Conservation (phyloP, 2,329 filamentous ascomycete species). For the Hypoxylon sp. region DNA sequence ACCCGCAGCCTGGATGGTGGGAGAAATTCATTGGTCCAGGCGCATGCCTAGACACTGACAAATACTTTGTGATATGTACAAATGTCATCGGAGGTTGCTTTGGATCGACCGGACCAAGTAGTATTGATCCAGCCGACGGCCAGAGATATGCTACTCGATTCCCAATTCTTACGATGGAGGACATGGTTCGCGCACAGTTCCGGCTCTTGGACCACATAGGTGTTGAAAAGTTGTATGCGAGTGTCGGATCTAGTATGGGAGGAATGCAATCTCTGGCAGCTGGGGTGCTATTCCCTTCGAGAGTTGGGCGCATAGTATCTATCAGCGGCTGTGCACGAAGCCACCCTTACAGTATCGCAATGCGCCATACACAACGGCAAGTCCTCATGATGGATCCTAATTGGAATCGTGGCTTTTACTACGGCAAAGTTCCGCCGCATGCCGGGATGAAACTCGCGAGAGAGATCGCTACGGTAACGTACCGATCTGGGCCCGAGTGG, state of each 20-base stretch:
- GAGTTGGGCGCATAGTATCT: constrained; percentile 85
- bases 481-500: constrained; percentile 97
- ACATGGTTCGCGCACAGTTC: constrained; percentile 98
- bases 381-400: constrained; percentile 99
- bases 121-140: constrained; percentile 88
- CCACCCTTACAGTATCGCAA: constrained; percentile 98
- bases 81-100: constrained; percentile 98
- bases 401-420: constrained; percentile 97
- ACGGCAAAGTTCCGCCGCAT: constrained; percentile 88
- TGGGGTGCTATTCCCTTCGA: constrained; percentile 84
- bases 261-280: constrained; percentile 97
- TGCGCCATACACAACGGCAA: constrained; percentile 97
- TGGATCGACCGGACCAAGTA: constrained; percentile 91
- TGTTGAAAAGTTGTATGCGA: constrained; percentile 86
- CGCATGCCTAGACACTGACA: constrained; percentile 86
- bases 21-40: constrained; percentile 97
- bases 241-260: constrained; percentile 96
- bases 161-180: constrained; percentile 93
- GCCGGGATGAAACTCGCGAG: constrained; percentile 97
- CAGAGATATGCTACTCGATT: constrained; percentile 94
- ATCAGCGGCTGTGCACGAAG: constrained; percentile 95
- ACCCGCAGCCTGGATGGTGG: constrained; percentile 96
- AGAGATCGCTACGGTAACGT: constrained; percentile 97
- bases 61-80: constrained; percentile 94
- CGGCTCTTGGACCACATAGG: constrained; percentile 84